Conservation (phyloP, 352 stramenopile species). For the Globisporangium canariense region DNA sequence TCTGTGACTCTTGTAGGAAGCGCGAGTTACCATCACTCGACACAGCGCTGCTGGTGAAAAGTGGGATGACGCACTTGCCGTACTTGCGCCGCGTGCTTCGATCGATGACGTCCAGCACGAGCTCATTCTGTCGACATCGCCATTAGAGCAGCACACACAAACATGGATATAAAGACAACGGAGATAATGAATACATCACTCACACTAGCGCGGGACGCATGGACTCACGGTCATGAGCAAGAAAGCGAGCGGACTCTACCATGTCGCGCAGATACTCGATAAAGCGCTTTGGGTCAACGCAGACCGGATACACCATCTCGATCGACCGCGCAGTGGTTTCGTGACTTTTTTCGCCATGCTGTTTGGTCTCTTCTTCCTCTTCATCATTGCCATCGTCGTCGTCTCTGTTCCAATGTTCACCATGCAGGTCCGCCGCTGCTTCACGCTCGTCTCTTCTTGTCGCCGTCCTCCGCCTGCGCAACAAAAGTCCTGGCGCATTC, state of each 20-base stretch:
- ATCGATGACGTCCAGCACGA: constrained; percentile 67
- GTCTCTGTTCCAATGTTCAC: background rate
- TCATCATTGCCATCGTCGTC: background rate
- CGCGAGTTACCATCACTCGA: background rate
- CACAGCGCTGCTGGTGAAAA: constrained; percentile 10
- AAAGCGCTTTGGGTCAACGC: constrained; percentile 9
- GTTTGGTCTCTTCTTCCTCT: constrained; percentile 2
- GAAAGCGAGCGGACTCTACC: constrained; percentile 1
- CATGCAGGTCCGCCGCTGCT: background rate
- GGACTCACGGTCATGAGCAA: background rate
- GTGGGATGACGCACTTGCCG: constrained; percentile 28
- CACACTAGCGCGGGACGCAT: background rate
- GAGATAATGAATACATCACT: background rate
- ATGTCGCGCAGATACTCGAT: constrained; percentile 18
- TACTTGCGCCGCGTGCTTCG: constrained; percentile 33
- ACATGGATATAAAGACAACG: background rate
- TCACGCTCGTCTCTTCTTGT: background rate
- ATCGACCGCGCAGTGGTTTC: background rate
- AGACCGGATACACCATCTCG: constrained; percentile 21
- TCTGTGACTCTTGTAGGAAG: constrained; percentile 2
- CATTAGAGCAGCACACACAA: background rate
- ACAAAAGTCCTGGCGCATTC: constrained; percentile 5
- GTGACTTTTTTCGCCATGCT: background rate
- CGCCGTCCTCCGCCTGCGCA: background rate
- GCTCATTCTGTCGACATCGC: constrained; percentile 23